A percentile compares a stretch with the other conserved stretches of the same genome.
Evolutionary conservation across 768 basidiomycete genomes (phyloP).

Genomic region (Tephrocybe sp.): DNA sequence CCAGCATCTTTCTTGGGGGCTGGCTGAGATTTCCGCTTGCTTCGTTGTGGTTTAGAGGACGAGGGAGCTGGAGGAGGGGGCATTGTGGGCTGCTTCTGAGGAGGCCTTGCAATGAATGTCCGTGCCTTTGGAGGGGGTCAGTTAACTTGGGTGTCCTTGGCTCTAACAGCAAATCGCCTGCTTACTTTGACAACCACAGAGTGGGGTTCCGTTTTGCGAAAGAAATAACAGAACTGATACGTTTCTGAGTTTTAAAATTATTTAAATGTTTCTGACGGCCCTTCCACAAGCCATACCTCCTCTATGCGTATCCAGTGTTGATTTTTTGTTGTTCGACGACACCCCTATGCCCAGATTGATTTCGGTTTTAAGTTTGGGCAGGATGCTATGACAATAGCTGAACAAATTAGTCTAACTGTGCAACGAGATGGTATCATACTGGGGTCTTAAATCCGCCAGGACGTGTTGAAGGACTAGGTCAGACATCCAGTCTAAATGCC

Average conservation of each 20-base stretch:
- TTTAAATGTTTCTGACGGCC: not conserved
- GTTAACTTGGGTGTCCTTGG: not conserved
- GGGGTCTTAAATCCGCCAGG: constrained; percentile 73
- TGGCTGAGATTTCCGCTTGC: constrained; percentile 21
- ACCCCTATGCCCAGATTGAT: constrained; percentile 43
- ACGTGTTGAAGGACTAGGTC: constrained; percentile 79
- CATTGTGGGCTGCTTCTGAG: constrained; percentile 21
- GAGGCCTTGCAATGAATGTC: constrained; percentile 34
- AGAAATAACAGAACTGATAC: constrained; percentile 91
- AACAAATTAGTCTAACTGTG: not conserved
- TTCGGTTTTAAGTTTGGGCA: constrained; percentile 67
- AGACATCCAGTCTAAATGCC: constrained; percentile 90
- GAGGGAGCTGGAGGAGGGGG: constrained; percentile 20
- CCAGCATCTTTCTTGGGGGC: constrained; percentile 4
- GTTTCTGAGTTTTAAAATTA: constrained; percentile 47
- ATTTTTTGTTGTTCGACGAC: constrained; percentile 48
- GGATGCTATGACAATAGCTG: constrained; percentile 49
- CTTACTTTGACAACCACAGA: constrained; percentile 81
- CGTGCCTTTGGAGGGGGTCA: constrained; percentile 29
- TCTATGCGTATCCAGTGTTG: constrained; percentile 79
- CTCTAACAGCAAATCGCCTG: too few relatives aligned
- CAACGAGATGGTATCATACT: constrained; percentile 36
- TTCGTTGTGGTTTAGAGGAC: constrained; percentile 16
- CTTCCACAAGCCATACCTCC: constrained; percentile 55
- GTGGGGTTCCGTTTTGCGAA: constrained; percentile 81